Conservation (phyloP, 1,284 basidiomycete species). For the Malassezia obtusa region DNA sequence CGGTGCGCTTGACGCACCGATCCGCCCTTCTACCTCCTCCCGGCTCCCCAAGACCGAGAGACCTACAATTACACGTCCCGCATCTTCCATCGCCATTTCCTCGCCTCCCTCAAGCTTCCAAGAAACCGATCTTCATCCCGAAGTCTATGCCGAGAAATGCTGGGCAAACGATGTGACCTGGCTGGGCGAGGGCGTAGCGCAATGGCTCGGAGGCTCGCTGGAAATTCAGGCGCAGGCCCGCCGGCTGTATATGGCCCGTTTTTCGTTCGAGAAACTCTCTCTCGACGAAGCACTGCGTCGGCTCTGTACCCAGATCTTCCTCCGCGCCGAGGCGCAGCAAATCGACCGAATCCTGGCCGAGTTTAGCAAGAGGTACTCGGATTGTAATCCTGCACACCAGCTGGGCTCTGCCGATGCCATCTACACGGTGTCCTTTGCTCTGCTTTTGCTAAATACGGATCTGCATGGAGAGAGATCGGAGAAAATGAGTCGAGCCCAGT, state of each 20-base stretch:
- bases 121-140: no score
- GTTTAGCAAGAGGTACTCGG: conserved; percentile 78
- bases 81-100: not conserved
- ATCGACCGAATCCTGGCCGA: conserved; percentile 89
- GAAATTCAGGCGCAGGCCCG: conserved; percentile 51
- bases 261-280: conserved; percentile 72
- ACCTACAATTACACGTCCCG: not conserved
- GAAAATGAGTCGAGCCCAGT: conserved; percentile 87
- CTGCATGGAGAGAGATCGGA: conserved; percentile 79
- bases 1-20: not conserved
- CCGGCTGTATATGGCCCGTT: conserved; percentile 71
- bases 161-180: not conserved
- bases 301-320: conserved; percentile 78
- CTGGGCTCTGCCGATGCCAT: conserved; percentile 78
- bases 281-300: conserved; percentile 82
- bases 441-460: conserved; percentile 91
- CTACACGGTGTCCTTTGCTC: conserved; percentile 82
- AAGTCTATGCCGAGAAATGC: not conserved
- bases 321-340: conserved; percentile 94
- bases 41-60: no score
- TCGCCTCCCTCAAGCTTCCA: no score
- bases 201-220: not conserved
- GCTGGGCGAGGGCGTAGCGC: not conserved
- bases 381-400: conserved; percentile 70
- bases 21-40: no score